A percentile compares a stretch with the other conserved stretches of the same genome.
These are phyloP conservation scores for Cardamine chenopodiifolia DNA, from an alignment of 345 rosid genomes.

Conservation along the genomic window DNA sequence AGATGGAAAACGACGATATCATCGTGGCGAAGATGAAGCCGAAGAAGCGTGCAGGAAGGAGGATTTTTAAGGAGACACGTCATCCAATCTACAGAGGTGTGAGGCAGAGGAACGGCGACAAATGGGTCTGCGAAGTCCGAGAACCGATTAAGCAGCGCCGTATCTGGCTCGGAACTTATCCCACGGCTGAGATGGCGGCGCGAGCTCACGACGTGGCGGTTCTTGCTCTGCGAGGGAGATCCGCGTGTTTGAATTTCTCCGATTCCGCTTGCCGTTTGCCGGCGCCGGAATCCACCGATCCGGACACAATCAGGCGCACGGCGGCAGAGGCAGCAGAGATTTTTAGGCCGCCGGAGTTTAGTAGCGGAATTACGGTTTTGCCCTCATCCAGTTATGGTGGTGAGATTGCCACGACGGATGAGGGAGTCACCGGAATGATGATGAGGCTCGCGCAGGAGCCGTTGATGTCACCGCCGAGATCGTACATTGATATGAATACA, in stretches of 20 bases:
- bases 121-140: conserved; percentile 76
- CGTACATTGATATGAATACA: conserved; percentile 12
- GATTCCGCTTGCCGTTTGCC: conserved; percentile 68
- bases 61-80: conserved; percentile 62
- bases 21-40: conserved; percentile 52
- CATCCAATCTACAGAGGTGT: conserved; percentile 72
- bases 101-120: conserved; percentile 51
- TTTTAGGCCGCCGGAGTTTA: conserved; percentile 46
- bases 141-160: conserved; percentile 60
- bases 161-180: conserved; percentile 76
- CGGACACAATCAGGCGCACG: conserved; percentile 47
- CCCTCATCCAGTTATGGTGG: conserved; percentile 16
- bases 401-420: conserved; percentile 4
- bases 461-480: conserved; percentile 63
- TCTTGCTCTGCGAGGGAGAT: conserved; percentile 59
- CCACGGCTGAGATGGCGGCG: conserved; percentile 72
- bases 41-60: conserved; percentile 62
- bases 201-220: conserved; percentile 79
- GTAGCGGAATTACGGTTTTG: conserved; percentile 22
- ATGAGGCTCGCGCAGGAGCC: conserved; percentile 59
- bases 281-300: conserved; percentile 45
- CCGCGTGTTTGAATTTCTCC: conserved; percentile 66
- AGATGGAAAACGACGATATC: conserved; percentile 35
- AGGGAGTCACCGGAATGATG: conserved; percentile 15
- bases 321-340: conserved; percentile 58